These are phyloP conservation scores for Incumbomyces lentus DNA, from an alignment of 2,329 filamentous ascomycete species.

Conservation along the genomic window DNA sequence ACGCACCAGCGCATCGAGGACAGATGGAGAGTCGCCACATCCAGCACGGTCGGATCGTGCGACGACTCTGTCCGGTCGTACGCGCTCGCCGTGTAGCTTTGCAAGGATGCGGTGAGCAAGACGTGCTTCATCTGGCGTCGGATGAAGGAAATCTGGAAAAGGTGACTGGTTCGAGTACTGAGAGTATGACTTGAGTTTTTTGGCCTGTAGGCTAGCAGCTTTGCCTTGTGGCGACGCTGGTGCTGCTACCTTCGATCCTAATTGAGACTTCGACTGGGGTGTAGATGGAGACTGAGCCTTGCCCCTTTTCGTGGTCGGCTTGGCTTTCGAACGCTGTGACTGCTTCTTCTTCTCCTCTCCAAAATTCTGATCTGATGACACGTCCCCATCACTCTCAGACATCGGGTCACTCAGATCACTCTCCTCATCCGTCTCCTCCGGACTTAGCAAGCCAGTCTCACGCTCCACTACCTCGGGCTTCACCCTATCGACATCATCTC, in stretches of 20 bases:
- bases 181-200: slow-evolving; percentile 27
- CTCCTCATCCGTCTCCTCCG: slow-evolving; percentile 1
- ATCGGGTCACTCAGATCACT: background rate
- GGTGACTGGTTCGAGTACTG: slow-evolving; percentile 45
- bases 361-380: background rate
- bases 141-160: slow-evolving; percentile 56
- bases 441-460: background rate
- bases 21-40: slow-evolving; percentile 55
- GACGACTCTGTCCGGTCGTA: slow-evolving; percentile 56
- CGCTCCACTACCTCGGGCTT: background rate
- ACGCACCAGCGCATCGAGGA: slow-evolving; percentile 53
- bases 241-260: background rate
- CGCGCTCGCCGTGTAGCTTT: slow-evolving; percentile 53
- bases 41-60: slow-evolving; percentile 60
- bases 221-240: background rate
- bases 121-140: slow-evolving; percentile 58
- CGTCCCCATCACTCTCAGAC: background rate
- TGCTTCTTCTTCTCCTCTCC: background rate
- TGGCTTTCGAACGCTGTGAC: background rate
- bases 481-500: background rate
- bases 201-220: slow-evolving; percentile 11
- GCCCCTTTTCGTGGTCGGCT: background rate
- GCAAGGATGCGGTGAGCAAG: slow-evolving; percentile 58
- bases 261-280: background rate
- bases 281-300: background rate